These are phyloP conservation scores for Cercophora sp. DNA, from an alignment of 495 filamentous ascomycete species.

Conservation along the genomic window DNA sequence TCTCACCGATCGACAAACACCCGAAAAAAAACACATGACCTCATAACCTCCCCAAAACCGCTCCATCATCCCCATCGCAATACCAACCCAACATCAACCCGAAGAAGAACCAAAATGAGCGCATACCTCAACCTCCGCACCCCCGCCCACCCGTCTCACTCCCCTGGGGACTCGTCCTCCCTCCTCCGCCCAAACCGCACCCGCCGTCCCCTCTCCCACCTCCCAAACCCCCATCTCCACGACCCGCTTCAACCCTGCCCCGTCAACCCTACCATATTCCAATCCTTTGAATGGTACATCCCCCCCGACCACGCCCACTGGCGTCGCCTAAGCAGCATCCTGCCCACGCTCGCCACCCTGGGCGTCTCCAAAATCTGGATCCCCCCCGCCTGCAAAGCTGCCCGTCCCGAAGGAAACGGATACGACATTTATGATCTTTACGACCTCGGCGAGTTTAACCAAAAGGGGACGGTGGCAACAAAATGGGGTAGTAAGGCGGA, in stretches of 20 bases:
- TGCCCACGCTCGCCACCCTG: constrained; percentile 54
- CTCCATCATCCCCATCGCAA: background rate
- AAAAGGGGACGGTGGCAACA: constrained; percentile 58
- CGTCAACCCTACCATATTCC: constrained; percentile 59
- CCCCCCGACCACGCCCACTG: constrained; percentile 65
- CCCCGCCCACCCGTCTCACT: constrained; percentile 9
- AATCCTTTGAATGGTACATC: constrained; percentile 76
- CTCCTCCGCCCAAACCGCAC: constrained; percentile 18
- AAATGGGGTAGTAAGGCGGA: constrained; percentile 70
- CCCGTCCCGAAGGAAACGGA: constrained; percentile 59
- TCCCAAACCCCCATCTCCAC: constrained; percentile 18
- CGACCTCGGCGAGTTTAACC: constrained; percentile 79
- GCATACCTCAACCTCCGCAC: constrained; percentile 20
- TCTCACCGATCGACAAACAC: no score
- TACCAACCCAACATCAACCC: background rate
- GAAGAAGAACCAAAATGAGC: constrained; percentile 14
- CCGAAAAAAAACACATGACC: no score
- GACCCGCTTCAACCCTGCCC: constrained; percentile 11
- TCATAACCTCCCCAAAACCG: background rate
- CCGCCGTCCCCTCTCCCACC: constrained; percentile 11
- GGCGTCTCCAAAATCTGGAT: constrained; percentile 69
- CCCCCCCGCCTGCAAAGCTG: constrained; percentile 71
- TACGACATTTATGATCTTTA: constrained; percentile 78
- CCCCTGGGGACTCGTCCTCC: constrained; percentile 15
- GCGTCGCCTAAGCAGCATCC: constrained; percentile 48